Evolutionary conservation across 1,139 yeast species (phyloP), one percentile per base, ranked within the genome.

Genomic region (Lodderomyces margitis): DNA sequence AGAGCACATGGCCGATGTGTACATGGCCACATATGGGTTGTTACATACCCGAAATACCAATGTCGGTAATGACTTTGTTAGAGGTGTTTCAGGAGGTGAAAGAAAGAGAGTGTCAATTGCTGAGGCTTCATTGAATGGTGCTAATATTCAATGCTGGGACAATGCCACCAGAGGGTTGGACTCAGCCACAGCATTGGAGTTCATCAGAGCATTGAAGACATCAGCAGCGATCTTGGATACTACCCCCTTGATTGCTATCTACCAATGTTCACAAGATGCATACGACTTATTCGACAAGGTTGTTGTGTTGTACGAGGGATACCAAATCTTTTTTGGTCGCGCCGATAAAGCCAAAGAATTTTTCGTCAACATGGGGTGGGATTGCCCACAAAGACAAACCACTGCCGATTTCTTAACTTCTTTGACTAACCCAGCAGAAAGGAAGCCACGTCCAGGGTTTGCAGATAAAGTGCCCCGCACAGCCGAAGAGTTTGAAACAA

Each of bases 331-430:
- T 64, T 87, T 73, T 54, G 96, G 96, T 46, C 74, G 76, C 34
- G 72, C 80, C 8, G 58, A 58, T 30, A 52, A 57, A 12, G 81
- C 81, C 1, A 74, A 68, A 52, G 57, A 53, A 3, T 77, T 56
- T 53, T 66, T 87, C 91, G 52, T 81, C 88, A 24, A 88, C 84
- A 64, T 85, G 79, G 56, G 85, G 86, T 50, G 62, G 49, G 61
- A 71, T 11, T 84, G 88, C 56, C 84, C 87, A 30, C 70, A 74
- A 33, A 80, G 95, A 61, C 89, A 84, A 66, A 83, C 95, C 8
- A 83, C 92, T 45, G 87, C 91, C 12, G 96, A 87, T 59, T 87
- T 76, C 61, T 69, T 87, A 54, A 86, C 95, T 1, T 78, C 91
- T 1, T 65, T 85, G 34, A 83, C 94, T 1, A 80, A 81, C 52